Conservation (phyloP, 148 eudicot species). For the Arbutus unedo region DNA sequence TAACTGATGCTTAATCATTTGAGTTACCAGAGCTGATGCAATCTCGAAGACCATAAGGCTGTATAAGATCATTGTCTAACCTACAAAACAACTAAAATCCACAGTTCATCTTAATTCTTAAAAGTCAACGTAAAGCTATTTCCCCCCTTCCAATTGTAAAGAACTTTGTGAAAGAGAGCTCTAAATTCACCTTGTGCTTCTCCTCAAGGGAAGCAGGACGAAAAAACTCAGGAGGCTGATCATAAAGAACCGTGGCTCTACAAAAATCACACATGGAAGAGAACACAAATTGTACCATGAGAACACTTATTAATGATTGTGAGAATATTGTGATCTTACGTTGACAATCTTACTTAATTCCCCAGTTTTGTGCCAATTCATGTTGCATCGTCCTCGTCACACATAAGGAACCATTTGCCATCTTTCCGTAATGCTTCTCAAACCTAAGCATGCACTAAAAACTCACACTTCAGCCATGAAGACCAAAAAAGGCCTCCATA, state of each 20-base stretch:
- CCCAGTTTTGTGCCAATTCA: slow-evolving; percentile 93
- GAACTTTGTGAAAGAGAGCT: too few species aligned
- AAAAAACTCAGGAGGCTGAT: slow-evolving; percentile 96
- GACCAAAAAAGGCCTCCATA: slow-evolving; percentile 8
- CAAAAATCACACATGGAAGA: slow-evolving; percentile 3
- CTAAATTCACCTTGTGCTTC: slow-evolving; percentile 64
- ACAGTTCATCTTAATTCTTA: slow-evolving; percentile 18
- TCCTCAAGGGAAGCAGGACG: slow-evolving; percentile 73
- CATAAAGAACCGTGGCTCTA: slow-evolving; percentile 81
- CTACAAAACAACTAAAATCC: slow-evolving; percentile 67
- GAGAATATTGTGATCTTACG: too few species aligned
- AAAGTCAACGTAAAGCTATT: neutral
- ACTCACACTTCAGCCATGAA: slow-evolving; percentile 16
- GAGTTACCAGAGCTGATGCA: slow-evolving; percentile 65
- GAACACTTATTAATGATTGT: neutral
- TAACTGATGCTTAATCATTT: neutral
- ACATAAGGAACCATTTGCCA: slow-evolving; percentile 90
- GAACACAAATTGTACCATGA: slow-evolving; percentile 9
- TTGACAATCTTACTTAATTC: slow-evolving; percentile 52
- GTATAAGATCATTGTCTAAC: slow-evolving; percentile 47
- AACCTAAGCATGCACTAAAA: slow-evolving; percentile 41
- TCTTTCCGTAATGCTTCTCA: slow-evolving; percentile 83
- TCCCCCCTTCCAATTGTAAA: too few species aligned
- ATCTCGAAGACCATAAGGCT: slow-evolving; percentile 55
- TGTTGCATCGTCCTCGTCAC: slow-evolving; percentile 98